Evolutionary conservation across 208 protist species (phyloP).

Genomic region (Leishmania braziliensis): DNA sequence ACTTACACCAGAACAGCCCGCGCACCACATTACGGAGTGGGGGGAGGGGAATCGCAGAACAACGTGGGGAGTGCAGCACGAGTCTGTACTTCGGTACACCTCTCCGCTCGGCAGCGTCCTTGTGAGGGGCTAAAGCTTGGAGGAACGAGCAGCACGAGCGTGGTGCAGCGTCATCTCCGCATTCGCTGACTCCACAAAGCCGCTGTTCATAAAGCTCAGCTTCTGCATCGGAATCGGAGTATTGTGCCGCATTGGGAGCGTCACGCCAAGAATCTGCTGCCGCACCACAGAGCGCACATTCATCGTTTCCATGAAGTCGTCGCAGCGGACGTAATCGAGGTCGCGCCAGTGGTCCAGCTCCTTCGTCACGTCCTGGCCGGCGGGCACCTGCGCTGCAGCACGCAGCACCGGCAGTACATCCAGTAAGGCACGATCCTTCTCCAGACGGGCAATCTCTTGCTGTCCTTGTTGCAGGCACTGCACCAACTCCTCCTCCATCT

Average conservation of each 20-base stretch:
- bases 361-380: constrained; percentile 44
- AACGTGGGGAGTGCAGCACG: background rate
- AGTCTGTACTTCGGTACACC: background rate
- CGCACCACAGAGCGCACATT: constrained; percentile 58
- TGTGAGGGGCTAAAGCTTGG: constrained; percentile 21
- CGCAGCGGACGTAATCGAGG: constrained; percentile 72
- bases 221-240: constrained; percentile 60
- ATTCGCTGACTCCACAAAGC: constrained; percentile 58
- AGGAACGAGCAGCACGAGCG: constrained; percentile 9
- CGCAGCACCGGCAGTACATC: constrained; percentile 80
- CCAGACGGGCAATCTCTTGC: constrained; percentile 45
- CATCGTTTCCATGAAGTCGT: constrained; percentile 83
- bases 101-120: background rate
- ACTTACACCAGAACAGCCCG: background rate
- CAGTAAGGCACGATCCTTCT: constrained; percentile 56
- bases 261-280: constrained; percentile 50
- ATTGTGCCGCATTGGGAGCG: constrained; percentile 33
- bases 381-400: constrained; percentile 38
- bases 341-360: constrained; percentile 86
- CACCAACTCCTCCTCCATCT: constrained; percentile 27
- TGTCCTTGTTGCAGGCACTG: constrained; percentile 39
- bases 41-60: background rate
- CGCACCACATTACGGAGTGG: background rate
- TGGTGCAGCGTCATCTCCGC: constrained; percentile 36
- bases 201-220: constrained; percentile 48